Evolutionary conservation across 2,329 filamentous ascomycete genomes (phyloP).

Genomic region (Thermothelomyces thermophilus): DNA sequence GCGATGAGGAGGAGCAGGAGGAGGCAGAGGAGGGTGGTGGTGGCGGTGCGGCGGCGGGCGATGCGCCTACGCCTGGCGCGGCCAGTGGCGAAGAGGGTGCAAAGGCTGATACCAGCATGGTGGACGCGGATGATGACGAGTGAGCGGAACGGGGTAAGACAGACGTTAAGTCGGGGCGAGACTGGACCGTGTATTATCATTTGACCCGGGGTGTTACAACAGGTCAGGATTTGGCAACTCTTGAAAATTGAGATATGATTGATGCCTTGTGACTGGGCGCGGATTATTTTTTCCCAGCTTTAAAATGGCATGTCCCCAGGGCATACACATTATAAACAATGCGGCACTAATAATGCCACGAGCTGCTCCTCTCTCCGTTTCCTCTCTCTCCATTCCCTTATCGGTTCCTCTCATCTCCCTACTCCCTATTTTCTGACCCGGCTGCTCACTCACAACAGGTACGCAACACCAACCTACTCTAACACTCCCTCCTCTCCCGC

Average conservation of each 20-base stretch:
- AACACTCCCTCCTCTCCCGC: too few relatives aligned
- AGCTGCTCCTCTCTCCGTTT: too few relatives aligned
- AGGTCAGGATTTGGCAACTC: not conserved
- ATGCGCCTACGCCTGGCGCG: constrained; percentile 7
- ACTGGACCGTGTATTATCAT: constrained; percentile 11
- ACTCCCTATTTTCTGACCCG: too few relatives aligned
- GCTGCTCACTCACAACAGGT: too few relatives aligned
- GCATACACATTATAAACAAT: too few relatives aligned
- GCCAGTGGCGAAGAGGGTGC: constrained; percentile 10
- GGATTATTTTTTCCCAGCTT: too few relatives aligned
- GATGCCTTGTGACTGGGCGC: too few relatives aligned
- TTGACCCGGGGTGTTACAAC: not conserved
- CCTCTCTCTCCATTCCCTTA: too few relatives aligned
- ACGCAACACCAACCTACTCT: too few relatives aligned
- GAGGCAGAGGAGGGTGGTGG: constrained; percentile 34
- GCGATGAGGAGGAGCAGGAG: constrained; percentile 53
- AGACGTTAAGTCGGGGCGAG: not conserved
- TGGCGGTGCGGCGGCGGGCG: not conserved
- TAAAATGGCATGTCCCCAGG: too few relatives aligned
- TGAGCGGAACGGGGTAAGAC: constrained; percentile 1
- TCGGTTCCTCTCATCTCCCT: too few relatives aligned
- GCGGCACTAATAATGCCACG: too few relatives aligned
- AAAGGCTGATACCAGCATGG: constrained; percentile 23
- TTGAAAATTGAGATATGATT: not conserved
- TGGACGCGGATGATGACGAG: constrained; percentile 21